Evolutionary conservation across 2,329 filamentous ascomycete genomes (phyloP), one percentile per base, ranked within the genome.

Genomic region (Aspergillus sojae): DNA sequence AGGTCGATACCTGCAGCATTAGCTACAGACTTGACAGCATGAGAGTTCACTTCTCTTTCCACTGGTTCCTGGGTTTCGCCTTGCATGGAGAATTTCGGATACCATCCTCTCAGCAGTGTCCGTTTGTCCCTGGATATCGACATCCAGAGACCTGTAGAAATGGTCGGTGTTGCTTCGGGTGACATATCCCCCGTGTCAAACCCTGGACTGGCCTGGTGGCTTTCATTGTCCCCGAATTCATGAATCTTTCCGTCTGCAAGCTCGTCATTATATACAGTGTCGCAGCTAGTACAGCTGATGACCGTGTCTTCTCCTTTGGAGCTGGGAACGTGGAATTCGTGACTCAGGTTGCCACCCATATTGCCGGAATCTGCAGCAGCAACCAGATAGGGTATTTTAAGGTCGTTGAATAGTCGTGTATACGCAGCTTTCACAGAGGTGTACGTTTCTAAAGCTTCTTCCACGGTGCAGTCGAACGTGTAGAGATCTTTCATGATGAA

Each of bases 401-500:
- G 82, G 63, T 96, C 92, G 52, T 91, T 81, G 71, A 99, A 96
- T 57, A 99, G 86, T 21, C 84, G 84, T 14, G 82, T 83, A 75
- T 99, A 99, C 1, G 91, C 90, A 43, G 78, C 76, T 57, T 91
- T 87, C 3, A 97, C 93, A 48, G 88, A 80, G 7, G 87, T 79
- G 70, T 99, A 99, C 0, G 94, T 97, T 57, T 86, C 79, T n/a
- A 94, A 81, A 1, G 94, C 94, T n/a, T 86, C 81, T 30, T 86
- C 79, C 0, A 83, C 75, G 4, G 85, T 89, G 41, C 84, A 80
- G 73, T 99, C 95, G 73, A 99, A 99, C 0, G 94, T 97, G 76
- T 99, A 99, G 1, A 99, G 85, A 77, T 99, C 95, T 78, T 99
- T 99, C 95, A 99, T 99, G 70, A 93, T 80, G 72, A 99, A 99